These are phyloP conservation scores for Fraxinus greggii DNA, from an alignment of 305 asterid species.

Conservation along the genomic window DNA sequence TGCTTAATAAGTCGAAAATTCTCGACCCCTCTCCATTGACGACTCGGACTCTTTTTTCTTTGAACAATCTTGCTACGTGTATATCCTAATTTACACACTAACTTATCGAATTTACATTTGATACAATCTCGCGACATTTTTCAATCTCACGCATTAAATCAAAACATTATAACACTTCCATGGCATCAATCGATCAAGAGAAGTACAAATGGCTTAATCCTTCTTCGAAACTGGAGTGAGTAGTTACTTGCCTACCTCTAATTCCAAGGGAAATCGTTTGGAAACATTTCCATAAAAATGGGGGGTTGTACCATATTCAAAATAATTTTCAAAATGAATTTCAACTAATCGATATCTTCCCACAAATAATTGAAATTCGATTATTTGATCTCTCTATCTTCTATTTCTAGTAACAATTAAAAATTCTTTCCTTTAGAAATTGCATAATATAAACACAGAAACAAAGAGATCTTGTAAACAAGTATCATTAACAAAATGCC, in stretches of 20 bases:
- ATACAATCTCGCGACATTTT: too few species aligned
- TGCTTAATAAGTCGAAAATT: neutral
- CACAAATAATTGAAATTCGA: too few species aligned
- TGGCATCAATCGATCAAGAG: too few species aligned
- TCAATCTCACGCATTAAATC: too few species aligned
- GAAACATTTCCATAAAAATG: neutral
- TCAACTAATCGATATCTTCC: neutral
- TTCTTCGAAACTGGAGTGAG: neutral
- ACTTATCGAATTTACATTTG: too few species aligned
- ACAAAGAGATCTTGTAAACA: neutral
- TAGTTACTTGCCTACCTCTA: neutral
- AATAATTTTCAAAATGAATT: neutral
- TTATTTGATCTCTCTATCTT: too few species aligned
- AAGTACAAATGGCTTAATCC: too few species aligned
- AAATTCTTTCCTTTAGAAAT: neutral
- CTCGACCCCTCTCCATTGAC: neutral
- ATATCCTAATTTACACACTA: too few species aligned
- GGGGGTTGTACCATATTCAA: neutral
- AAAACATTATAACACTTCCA: too few species aligned
- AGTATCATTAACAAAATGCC: slow-evolving; percentile 17
- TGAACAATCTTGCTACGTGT: too few species aligned
- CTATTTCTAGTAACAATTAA: too few species aligned
- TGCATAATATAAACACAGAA: neutral
- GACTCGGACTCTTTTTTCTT: too few species aligned
- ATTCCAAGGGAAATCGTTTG: neutral